Base-by-base conservation (phyloP, 139 green algal species). In the Haematococcus lacustris region DNA sequence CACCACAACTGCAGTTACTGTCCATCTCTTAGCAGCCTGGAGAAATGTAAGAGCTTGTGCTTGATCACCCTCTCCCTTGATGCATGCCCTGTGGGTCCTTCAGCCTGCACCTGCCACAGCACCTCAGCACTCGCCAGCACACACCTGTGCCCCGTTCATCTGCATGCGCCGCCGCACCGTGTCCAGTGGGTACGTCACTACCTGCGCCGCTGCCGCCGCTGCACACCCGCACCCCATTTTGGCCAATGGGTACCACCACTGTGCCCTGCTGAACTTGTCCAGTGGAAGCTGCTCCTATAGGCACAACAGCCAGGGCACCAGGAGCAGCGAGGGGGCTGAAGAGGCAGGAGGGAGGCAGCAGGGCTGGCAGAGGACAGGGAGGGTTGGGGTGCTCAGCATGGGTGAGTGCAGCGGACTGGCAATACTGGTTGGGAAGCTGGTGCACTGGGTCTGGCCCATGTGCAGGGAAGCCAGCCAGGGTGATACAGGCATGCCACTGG, bases 111-210 rank as follows among this genome's bases (percentile, higher is more conserved):
- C 62, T 50, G 13, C 62, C 13, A 41, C 4, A 35, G 40, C 62
- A 68, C 6, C 9, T 5, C 57, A 23, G 26, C 34, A 50, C 5
- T 40, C 32, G 66, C 53, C 50, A 78, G 76, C 13, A 68, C 77
- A 3, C 43, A 72, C 67, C 67, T 63, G 64, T 0, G 68, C 78
- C 33, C 75, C 81, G 40, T 78, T 84, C 35, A 91, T 64, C 70
- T 92, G 85, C 81, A 89, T 80, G 30, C 85, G 77, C 43, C 87
- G 75, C 23, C 87, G 71, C 41, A 92, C 68, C 3, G 85, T 90
- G 76, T 92, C 87, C 25, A 90, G 40, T 0, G 87, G 87, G 71
- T 89, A 92, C 38, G 76, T 78, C 35, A 82, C 53, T 1, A 73
- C 76, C 70, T 90, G 86, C 3, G 85, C 87, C 2, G 78, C 73